Conservation (phyloP, 352 stramenopile genomes). For the Aphanomyces invadans region DNA sequence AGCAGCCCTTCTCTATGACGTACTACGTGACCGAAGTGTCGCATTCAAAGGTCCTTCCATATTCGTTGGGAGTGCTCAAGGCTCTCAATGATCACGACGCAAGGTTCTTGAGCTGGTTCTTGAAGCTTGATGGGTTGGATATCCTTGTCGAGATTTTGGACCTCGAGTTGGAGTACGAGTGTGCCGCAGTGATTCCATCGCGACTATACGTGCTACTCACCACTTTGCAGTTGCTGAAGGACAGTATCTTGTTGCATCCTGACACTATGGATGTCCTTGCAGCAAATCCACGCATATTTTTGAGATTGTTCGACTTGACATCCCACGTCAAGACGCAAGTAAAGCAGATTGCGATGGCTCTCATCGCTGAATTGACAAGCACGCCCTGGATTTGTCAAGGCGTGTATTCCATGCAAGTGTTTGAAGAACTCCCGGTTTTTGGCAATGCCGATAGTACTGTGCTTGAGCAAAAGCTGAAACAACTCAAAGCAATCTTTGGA, state of each 20-base stretch:
- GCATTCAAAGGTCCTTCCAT: constrained; percentile 9
- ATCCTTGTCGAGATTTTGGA: constrained; percentile 13
- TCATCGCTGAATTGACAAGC: neutral
- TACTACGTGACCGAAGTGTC: neutral
- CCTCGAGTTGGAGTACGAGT: constrained; percentile 10
- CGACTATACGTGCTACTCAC: constrained; percentile 1
- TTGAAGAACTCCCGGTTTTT: neutral
- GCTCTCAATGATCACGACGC: neutral
- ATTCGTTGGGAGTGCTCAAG: constrained; percentile 3
- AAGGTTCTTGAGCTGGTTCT: constrained; percentile 7
- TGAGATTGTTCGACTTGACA: neutral
- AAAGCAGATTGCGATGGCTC: constrained; percentile 8
- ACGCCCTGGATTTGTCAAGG: neutral
- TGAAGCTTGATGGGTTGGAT: constrained; percentile 3
- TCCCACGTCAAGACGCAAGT: constrained; percentile 14
- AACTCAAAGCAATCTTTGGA: constrained; percentile 10
- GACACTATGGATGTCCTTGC: neutral
- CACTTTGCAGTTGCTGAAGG: constrained; percentile 9
- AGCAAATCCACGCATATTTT: constrained; percentile 14
- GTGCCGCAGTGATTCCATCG: neutral
- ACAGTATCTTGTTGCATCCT: neutral
- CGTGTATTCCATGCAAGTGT: constrained; percentile 2
- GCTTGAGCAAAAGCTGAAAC: neutral
- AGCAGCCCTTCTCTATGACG: neutral
- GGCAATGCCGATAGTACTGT: neutral